Conservation (phyloP, 2,329 filamentous ascomycete genomes). For the Colletotrichum kahawae region DNA sequence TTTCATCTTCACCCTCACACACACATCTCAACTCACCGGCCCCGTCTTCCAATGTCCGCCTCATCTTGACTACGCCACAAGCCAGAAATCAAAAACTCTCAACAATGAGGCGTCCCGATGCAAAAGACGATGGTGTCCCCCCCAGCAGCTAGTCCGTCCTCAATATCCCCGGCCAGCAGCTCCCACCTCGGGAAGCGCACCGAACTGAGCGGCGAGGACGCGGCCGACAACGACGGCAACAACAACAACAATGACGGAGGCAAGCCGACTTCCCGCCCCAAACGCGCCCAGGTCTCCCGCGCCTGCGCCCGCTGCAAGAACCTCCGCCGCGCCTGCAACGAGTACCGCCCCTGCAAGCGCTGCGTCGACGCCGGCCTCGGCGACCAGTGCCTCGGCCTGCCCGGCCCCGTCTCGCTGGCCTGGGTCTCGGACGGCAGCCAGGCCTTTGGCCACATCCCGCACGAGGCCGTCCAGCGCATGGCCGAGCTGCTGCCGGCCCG, state of each 20-base stretch:
- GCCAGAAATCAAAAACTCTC: neutral
- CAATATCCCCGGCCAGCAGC: slow-evolving; percentile 19
- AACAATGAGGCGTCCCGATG: slow-evolving; percentile 18
- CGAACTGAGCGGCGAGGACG: slow-evolving; percentile 3
- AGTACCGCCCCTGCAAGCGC: slow-evolving; percentile 47
- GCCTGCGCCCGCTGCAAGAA: slow-evolving; percentile 49
- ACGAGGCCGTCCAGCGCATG: slow-evolving; percentile 32
- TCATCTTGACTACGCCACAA: neutral
- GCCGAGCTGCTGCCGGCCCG: slow-evolving; percentile 35
- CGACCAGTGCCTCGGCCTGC: slow-evolving; percentile 37
- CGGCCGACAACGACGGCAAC: neutral
- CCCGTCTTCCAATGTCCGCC: neutral
- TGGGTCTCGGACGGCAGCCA: slow-evolving; percentile 25
- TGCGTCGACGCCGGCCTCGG: slow-evolving; percentile 46
- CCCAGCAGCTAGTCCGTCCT: slow-evolving; percentile 20
- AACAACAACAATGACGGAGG: neutral
- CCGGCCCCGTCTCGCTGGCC: slow-evolving; percentile 19
- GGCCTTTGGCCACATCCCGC: slow-evolving; percentile 26
- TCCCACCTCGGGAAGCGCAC: slow-evolving; percentile 16
- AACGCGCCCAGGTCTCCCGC: slow-evolving; percentile 42
- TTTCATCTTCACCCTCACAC: neutral
- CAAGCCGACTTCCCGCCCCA: slow-evolving; percentile 12
- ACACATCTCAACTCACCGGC: neutral
- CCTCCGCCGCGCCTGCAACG: slow-evolving; percentile 48
- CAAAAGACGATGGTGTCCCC: slow-evolving; percentile 18